Evolutionary conservation across 2,329 filamentous ascomycete genomes (phyloP), one percentile per base, ranked within the genome.

Genomic region (Falciphora oryzae): DNA sequence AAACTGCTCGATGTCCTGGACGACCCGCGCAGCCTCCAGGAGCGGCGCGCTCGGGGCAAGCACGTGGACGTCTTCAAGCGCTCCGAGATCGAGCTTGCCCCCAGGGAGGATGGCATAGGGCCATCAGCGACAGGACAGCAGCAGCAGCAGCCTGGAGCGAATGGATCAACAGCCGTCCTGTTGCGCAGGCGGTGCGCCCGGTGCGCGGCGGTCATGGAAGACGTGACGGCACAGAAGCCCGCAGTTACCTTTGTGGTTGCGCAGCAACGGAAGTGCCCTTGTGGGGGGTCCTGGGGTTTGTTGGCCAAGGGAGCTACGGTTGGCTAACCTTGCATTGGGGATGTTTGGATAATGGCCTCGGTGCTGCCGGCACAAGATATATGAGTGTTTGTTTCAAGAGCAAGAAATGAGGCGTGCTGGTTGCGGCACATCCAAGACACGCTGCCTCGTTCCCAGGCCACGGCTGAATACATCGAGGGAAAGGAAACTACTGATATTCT

Each of bases 171-270:
- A 11, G 44, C 5, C 18, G n/a, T n/a, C 65, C 67, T 65, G 57
- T 72, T 73, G 57, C 80, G 79, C 75, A 76, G 82, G 63, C 76
- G 80, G 57, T 88, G 84, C 70, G 83, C 84, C 27, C 79, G 88
- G 56, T 91, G 88, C 72, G 81, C 85, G 59, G 80, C 84, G 61
- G 80, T 89, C n/a, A 89, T 89, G 79, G 87, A 88, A 70, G 86
- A 90, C 67, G 75, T 83, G 0, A 74, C 73, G 32, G 78, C 74
- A 18, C 75, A 75, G 29, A 77, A 78, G 66, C 79, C 83, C 0
- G 84, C 83, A 1, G 79, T 82, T 65, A 79, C 76, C 4, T 85
- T 85, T 72, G 77, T 87, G 50, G 71, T 86, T 59, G 32, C 76
- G 16, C 83, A 86, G 71, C 82, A 85, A 72, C 76, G 82, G 29